Evolutionary conservation across 352 stramenopile species (phyloP).

Genomic region (Phytopythium litorale): DNA sequence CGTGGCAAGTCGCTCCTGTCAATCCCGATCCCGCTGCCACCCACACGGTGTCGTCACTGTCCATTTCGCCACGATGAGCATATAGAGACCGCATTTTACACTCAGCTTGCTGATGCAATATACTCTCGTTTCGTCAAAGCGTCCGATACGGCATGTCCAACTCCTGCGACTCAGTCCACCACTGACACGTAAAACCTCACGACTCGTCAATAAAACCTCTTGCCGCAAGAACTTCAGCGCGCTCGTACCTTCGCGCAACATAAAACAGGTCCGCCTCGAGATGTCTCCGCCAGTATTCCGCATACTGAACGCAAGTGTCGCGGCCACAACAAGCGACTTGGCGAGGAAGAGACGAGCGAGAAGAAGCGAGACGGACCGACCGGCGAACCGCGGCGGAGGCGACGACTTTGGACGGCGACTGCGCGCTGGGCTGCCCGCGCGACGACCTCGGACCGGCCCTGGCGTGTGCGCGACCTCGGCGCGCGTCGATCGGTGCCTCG

Average conservation of each 20-base stretch:
- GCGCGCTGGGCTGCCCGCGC: background rate
- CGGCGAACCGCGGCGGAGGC: background rate
- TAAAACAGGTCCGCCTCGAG: background rate
- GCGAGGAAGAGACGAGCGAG: background rate
- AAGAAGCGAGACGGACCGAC: background rate
- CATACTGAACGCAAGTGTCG: no score
- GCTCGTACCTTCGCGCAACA: slow-evolving; percentile 8
- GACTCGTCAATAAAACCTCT: background rate
- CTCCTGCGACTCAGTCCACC: background rate
- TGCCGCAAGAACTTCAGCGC: slow-evolving; percentile 1
- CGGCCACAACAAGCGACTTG: background rate
- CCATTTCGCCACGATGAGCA: no score
- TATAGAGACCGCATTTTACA: no score
- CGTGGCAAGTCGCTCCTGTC: no score
- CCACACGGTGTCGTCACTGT: no score
- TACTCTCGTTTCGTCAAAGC: background rate
- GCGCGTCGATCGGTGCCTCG: background rate
- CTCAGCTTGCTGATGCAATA: no score
- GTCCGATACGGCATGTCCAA: background rate
- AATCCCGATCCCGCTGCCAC: no score
- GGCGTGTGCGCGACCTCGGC: background rate
- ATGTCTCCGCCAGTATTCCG: background rate
- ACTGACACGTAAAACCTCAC: background rate
- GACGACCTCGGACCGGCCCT: background rate
- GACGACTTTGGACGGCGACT: background rate